Conservation (phyloP, 257 asterid species). For the Misopates orontium region DNA sequence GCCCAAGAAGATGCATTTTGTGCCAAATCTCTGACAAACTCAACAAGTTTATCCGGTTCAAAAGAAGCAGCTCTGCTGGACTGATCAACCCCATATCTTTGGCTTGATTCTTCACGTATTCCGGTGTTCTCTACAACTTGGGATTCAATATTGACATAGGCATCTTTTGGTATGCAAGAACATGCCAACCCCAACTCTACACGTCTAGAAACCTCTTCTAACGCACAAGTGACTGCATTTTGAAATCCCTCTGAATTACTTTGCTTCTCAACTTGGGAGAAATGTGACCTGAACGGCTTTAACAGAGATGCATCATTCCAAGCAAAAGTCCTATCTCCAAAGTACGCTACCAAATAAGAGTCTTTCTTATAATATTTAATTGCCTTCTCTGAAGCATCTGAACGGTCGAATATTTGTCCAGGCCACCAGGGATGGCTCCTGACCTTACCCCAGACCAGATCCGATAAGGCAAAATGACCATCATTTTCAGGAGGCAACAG, state of each 20-base stretch:
- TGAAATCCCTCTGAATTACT: constrained; percentile 81
- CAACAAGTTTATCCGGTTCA: constrained; percentile 68
- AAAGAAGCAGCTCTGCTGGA: constrained; percentile 55
- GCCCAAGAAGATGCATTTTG: constrained; percentile 47
- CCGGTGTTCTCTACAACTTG: constrained; percentile 83
- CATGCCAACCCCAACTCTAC: constrained; percentile 81
- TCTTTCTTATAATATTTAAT: constrained; percentile 72
- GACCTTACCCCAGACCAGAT: constrained; percentile 98
- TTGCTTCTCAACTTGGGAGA: constrained; percentile 76
- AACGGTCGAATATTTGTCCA: constrained; percentile 83
- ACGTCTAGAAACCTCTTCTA: constrained; percentile 83
- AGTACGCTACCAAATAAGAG: constrained; percentile 85
- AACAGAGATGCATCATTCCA: constrained; percentile 83
- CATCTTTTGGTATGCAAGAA: constrained; percentile 63
- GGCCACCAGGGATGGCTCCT: constrained; percentile 99
- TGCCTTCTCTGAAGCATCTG: constrained; percentile 88
- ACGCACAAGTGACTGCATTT: constrained; percentile 68
- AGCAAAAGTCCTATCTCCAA: constrained; percentile 90
- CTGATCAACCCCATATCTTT: constrained; percentile 63
- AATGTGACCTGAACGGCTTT: constrained; percentile 73
- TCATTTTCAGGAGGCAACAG: constrained; percentile 53
- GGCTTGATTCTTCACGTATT: constrained; percentile 73
- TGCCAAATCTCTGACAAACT: constrained; percentile 56
- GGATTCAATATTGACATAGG: constrained; percentile 44
- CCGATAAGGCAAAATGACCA: constrained; percentile 54